Conservation (phyloP, 2,329 filamentous ascomycete species). For the Xenosphaeropsis pyriputrescens region DNA sequence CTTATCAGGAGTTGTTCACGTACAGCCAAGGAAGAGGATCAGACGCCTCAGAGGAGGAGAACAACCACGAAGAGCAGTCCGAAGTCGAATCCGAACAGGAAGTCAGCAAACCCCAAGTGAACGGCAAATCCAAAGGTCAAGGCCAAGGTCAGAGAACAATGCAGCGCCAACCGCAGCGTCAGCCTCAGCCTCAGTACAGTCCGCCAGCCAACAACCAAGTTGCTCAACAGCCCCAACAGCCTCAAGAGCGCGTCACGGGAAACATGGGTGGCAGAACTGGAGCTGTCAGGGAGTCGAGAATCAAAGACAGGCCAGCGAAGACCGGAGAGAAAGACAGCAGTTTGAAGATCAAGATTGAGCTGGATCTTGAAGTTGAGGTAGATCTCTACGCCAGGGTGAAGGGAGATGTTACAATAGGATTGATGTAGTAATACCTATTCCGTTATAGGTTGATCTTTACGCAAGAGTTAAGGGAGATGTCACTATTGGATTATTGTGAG, state of each 20-base stretch:
- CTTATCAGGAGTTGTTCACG: neutral
- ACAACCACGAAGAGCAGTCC: slow-evolving; percentile 12
- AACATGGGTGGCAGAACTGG: slow-evolving; percentile 14
- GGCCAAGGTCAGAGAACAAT: slow-evolving; percentile 1
- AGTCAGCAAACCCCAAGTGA: slow-evolving; percentile 3
- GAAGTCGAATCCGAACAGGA: slow-evolving; percentile 9
- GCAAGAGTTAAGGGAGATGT: slow-evolving; percentile 19
- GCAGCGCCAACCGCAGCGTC: slow-evolving; percentile 20
- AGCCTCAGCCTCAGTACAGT: slow-evolving; percentile 26
- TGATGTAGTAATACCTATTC: slow-evolving; percentile 12
- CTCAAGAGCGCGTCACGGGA: slow-evolving; percentile 16
- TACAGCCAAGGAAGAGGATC: slow-evolving; percentile 13
- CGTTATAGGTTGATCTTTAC: slow-evolving; percentile 17
- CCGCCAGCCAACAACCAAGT: slow-evolving; percentile 10
- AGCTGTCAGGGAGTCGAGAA: slow-evolving; percentile 20
- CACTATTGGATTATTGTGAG: slow-evolving; percentile 22
- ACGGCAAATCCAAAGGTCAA: slow-evolving; percentile 7
- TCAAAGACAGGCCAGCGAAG: slow-evolving; percentile 21
- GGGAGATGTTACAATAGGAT: slow-evolving; percentile 11
- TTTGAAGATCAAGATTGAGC: slow-evolving; percentile 25
- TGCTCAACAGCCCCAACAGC: slow-evolving; percentile 15
- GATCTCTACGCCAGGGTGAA: slow-evolving; percentile 22
- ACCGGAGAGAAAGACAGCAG: slow-evolving; percentile 20
- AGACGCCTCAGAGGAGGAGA: slow-evolving; percentile 8
- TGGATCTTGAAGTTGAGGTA: slow-evolving; percentile 24